Base-by-base conservation (phyloP, 805 yeast genomes). In the Kodamaea leandrae region DNA sequence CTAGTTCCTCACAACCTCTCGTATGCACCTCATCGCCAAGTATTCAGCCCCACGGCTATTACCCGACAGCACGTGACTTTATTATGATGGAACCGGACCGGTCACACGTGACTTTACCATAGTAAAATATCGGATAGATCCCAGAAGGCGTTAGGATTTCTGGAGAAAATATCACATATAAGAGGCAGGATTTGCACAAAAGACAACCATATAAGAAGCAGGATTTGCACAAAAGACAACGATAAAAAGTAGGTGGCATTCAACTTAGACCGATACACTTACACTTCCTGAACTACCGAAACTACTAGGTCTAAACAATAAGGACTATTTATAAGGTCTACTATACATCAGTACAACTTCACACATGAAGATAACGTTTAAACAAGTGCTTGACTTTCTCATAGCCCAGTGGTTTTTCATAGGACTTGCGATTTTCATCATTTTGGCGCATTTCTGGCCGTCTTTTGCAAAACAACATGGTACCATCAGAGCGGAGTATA, bases 381-480 rank as follows among this genome's bases (percentile, higher is more conserved):
- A 51, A 16, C 25, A 43, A 37, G 57, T 58, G 16, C 30, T 54
- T 6, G 47, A 48, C 19, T 69, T 64, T 38, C 53, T 59, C 5
- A 44, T 68, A 3, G 57, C 51, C 2, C 87, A 83, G 51, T 89
- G 96, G 96, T 86, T 88, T 57, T 81, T 84, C 54, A 66, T 83
- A 4, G 72, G 77, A 5, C 64, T 88, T 49, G 96, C 87, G 0
- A 74, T 83, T 1, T 79, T 85, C 42, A 74, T 89, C 27, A 82
- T 85, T 6, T 71, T 88, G 24, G 93, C 96, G 0, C 75, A 82
- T 50, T 78, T 79, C 54, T 86, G 79, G 46, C 96, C 96, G 1
- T 72, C 80, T 41, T 87, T 89, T 61, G 96, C 95, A 1, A 74
- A 87, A 43, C 85, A 80, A 49, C 91, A 87, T 12, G 96, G 96